Evolutionary conservation across 2,329 filamentous ascomycete genomes (phyloP), one percentile per base, ranked within the genome.

Genomic region (Xylariaceae sp.): DNA sequence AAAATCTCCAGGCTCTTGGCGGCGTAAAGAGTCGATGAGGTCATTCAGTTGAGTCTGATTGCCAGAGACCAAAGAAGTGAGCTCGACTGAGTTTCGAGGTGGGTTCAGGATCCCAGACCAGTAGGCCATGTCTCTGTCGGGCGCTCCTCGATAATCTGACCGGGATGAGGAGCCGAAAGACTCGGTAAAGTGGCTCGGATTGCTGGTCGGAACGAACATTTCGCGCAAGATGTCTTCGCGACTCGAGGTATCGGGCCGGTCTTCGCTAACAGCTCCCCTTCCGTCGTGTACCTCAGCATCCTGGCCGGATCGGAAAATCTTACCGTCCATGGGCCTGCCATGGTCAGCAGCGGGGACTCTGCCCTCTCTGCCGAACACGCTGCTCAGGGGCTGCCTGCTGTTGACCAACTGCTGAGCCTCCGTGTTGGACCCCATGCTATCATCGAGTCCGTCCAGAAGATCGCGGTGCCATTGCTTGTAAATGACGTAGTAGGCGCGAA

Each of bases 381-480:
- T 82, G 64, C 87, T 91, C 41, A 92, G 77, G 0, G 89, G 88
- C 59, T 90, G 86, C 39, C 87, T 81, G 45, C 86, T 83, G 12
- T 84, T 80, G 11, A 94, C 81, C 6, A 95, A 79, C 58, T 92
- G 86, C 51, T 87, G 83, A 11, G 88, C 83, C 58, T 90, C 85
- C 17, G 82, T 83, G 52, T 87, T 87, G 35, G 88, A 81, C 66
- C 89, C 82, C 47, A 87, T 80, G 62, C 91, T 87, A 54, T 91
- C 87, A 60, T 91, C 87, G 54, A 90, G 76, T 1, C 83, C 84
- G 49, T 88, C 84, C 6, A 92, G 76, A 52, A 91, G 87, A 57
- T 97, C 92, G 52, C 83, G 82, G 52, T 94, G 90, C 69, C 96
- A 85, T 64, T 96, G 88, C 63, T 91, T 90, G 64, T 90, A 94